A percentile compares a stretch with the other conserved stretches of the same genome.
phyloP scores from a whole-genome alignment of 1,284 basidiomycete species.

The Ganoderma leucocontextum region DNA sequence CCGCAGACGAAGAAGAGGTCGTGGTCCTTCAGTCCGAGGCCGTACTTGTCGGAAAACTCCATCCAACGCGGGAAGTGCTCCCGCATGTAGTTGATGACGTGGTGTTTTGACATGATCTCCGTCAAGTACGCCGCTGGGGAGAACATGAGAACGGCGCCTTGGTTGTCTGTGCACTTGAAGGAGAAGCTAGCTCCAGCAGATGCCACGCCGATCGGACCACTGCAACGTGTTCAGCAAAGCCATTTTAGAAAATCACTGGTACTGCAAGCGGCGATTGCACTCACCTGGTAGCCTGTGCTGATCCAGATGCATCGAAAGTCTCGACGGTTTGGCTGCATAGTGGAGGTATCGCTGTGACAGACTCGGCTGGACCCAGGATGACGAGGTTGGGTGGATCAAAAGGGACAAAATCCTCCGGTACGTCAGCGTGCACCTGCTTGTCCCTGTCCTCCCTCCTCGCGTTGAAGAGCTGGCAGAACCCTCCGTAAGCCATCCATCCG shows the following conservation, averaged over 20 bases:
- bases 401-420: conserved; percentile 19
- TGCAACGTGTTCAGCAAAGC: not conserved
- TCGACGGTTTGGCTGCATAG: conserved; percentile 26
- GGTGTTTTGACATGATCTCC: conserved; percentile 21
- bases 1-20: conserved; percentile 38
- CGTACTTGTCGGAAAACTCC: conserved; percentile 25
- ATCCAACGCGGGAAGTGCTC: conserved; percentile 34
- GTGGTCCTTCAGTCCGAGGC: conserved; percentile 24
- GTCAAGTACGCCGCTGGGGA: conserved; percentile 9
- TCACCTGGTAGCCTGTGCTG: not conserved
- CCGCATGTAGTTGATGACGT: conserved; percentile 28
- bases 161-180: conserved; percentile 22
- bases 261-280: not conserved
- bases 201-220: not conserved
- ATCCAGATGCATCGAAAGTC: conserved; percentile 13
- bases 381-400: conserved; percentile 18
- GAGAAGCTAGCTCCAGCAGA: conserved; percentile 18
- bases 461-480: conserved; percentile 35
- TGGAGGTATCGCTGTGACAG: conserved; percentile 12
- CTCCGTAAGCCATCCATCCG: conserved; percentile 32
- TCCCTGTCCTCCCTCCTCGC: not conserved
- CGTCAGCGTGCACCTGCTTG: conserved; percentile 9
- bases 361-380: conserved; percentile 12
- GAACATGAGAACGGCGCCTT: conserved; percentile 24
- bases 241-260: not conserved